These are phyloP conservation scores for Umbelopsis sp. DNA, from an alignment of 192 early-diverging fungal genomes.

Conservation along the genomic window DNA sequence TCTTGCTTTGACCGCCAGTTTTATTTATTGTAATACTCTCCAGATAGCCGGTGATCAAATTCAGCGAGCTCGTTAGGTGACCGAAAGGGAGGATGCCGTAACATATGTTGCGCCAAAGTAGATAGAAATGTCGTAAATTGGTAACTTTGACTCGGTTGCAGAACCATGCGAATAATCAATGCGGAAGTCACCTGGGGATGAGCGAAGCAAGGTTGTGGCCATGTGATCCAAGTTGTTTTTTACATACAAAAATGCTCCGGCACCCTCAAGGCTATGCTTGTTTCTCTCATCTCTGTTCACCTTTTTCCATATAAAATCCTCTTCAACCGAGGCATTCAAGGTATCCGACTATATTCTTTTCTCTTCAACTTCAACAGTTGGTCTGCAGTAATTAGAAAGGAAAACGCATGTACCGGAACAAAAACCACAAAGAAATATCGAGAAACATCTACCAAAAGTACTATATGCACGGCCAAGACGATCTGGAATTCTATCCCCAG, in stretches of 20 bases:
- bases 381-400: background rate
- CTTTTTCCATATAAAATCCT: background rate
- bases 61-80: too few species aligned
- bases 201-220: background rate
- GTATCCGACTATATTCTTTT: background rate
- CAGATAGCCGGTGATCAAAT: too few species aligned
- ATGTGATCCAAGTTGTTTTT: background rate
- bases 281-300: background rate
- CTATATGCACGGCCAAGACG: slow-evolving; percentile 28
- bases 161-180: too few species aligned
- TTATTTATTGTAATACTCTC: too few species aligned
- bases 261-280: background rate
- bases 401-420: too few species aligned
- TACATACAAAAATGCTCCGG: too few species aligned
- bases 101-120: too few species aligned
- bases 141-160: too few species aligned
- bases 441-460: slow-evolving; percentile 28
- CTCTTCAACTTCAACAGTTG: slow-evolving; percentile 17
- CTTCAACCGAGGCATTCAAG: background rate
- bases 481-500: slow-evolving; percentile 37
- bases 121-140: too few species aligned
- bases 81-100: too few species aligned
- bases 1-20: too few species aligned
- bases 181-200: too few species aligned
- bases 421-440: background rate